phyloP scores from a whole-genome alignment of 352 stramenopile genomes.

The Plasmopara muralis region DNA sequence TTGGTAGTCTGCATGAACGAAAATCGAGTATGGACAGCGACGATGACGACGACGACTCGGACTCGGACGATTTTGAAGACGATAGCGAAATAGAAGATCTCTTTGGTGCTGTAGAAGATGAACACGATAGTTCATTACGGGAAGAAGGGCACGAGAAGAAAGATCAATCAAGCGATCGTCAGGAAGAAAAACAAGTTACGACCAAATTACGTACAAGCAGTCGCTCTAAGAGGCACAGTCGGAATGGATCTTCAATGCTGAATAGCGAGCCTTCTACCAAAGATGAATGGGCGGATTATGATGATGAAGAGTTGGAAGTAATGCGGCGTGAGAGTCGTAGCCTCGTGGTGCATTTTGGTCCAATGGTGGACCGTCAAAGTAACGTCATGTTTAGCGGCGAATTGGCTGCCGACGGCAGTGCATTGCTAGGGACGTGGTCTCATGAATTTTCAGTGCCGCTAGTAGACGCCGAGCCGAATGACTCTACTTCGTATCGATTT shows the following conservation, averaged over 20 bases:
- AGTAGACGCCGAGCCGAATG: constrained; percentile 31
- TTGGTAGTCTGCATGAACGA: constrained; percentile 32
- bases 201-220: constrained; percentile 14
- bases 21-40: constrained; percentile 36
- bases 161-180: constrained; percentile 4
- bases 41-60: constrained; percentile 44
- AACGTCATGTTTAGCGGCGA: constrained; percentile 54
- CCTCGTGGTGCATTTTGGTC: constrained; percentile 54
- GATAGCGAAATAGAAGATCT: constrained; percentile 30
- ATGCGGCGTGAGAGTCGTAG: constrained; percentile 55
- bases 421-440: constrained; percentile 63
- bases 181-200: constrained; percentile 5
- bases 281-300: constrained; percentile 57
- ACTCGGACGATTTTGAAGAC: constrained; percentile 36
- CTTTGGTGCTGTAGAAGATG: constrained; percentile 18
- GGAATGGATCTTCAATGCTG: constrained; percentile 4
- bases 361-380: constrained; percentile 61
- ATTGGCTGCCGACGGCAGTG: constrained; percentile 45
- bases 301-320: constrained; percentile 58
- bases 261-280: constrained; percentile 32
- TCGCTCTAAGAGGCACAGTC: constrained; percentile 13
- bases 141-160: constrained; percentile 5
- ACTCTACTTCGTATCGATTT: constrained; percentile 34
- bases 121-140: constrained; percentile 1
- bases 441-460: constrained; percentile 43